Conservation (phyloP, 1,139 yeast species). For the Candida labiduridarum region DNA sequence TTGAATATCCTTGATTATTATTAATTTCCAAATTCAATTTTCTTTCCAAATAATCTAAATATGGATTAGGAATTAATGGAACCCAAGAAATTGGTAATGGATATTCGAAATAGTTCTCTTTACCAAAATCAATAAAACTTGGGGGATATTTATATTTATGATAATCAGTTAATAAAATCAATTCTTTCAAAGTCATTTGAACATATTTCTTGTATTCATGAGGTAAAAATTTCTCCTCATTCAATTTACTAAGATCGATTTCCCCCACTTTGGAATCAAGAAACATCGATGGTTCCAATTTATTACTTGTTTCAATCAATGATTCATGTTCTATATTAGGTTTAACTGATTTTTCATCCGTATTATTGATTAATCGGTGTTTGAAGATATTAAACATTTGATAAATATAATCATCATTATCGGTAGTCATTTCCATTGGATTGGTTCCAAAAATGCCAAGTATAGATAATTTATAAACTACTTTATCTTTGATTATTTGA, state of each 20-base stretch:
- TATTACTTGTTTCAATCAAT: conserved; percentile 3
- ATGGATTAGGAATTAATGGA: conserved; percentile 33
- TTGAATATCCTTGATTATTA: conserved; percentile 33
- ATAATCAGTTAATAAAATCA: conserved; percentile 25
- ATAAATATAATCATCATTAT: conserved; percentile 29
- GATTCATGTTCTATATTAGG: conserved; percentile 5
- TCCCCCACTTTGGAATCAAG: conserved; percentile 27
- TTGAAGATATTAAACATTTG: conserved; percentile 39
- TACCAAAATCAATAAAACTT: conserved; percentile 30
- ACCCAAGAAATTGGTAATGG: conserved; percentile 46
- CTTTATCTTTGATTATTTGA: conserved; percentile 36
- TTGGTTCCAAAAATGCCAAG: conserved; percentile 41
- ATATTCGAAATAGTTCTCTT: conserved; percentile 28
- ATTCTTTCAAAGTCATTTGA: conserved; percentile 27
- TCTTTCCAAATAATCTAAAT: conserved; percentile 24
- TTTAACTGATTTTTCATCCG: conserved; percentile 10
- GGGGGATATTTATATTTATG: conserved; percentile 27
- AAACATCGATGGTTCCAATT: conserved; percentile 17
- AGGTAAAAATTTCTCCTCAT: conserved; percentile 15
- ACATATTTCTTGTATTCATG: conserved; percentile 25
- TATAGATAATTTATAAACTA: conserved; percentile 38
- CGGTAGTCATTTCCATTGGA: conserved; percentile 29
- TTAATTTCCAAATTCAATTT: conserved; percentile 26
- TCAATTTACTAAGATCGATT: conserved; percentile 17
- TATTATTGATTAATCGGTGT: conserved; percentile 22